Evolutionary conservation across 306 rosid genomes (phyloP).

Genomic region (Heteromeles arbutifolia): DNA sequence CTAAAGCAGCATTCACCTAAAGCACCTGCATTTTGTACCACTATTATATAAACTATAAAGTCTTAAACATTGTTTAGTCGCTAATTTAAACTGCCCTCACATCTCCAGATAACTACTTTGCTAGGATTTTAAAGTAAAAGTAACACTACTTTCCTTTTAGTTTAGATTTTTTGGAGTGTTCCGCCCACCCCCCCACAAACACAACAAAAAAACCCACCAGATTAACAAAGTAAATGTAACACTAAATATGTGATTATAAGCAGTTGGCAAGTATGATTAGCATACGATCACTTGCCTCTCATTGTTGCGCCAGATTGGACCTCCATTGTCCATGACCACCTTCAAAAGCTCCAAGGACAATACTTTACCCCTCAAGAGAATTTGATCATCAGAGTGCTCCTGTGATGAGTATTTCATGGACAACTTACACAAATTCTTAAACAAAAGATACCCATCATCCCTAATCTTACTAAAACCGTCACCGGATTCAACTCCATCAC

Average conservation of each 20-base stretch:
- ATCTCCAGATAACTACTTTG: background rate
- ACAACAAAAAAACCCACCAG: too few relatives aligned
- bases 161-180: too few relatives aligned
- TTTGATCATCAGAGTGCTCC: slow-evolving; percentile 83
- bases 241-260: background rate
- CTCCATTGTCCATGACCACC: slow-evolving; percentile 80
- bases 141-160: background rate
- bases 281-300: slow-evolving; percentile 63
- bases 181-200: too few relatives aligned
- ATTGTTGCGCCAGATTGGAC: slow-evolving; percentile 71
- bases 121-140: background rate
- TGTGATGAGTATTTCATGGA: slow-evolving; percentile 94
- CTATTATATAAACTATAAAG: too few relatives aligned
- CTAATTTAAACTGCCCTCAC: background rate
- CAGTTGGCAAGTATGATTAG: background rate
- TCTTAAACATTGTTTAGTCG: background rate
- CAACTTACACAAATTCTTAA: slow-evolving; percentile 86
- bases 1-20: background rate
- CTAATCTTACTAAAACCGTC: slow-evolving; percentile 66
- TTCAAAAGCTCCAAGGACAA: slow-evolving; percentile 96
- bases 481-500: slow-evolving; percentile 32
- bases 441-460: slow-evolving; percentile 88
- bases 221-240: background rate
- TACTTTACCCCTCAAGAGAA: slow-evolving; percentile 87
- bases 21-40: background rate